A percentile compares a stretch with the other conserved stretches of the same genome.
phyloP scores from a whole-genome alignment of 441 rosid species.

The Erysimum cheiri region DNA sequence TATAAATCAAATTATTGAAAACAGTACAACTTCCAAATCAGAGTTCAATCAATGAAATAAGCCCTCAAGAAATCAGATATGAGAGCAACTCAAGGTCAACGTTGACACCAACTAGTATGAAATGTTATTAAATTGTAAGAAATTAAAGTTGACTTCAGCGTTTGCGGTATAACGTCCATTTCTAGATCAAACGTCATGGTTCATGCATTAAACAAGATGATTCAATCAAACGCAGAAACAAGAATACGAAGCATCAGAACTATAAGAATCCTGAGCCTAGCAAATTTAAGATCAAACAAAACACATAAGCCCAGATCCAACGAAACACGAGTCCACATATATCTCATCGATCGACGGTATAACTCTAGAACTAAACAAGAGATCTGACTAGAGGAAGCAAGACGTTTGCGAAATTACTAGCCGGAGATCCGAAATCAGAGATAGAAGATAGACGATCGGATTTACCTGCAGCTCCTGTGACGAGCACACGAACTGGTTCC shows the following conservation, averaged over 20 bases:
- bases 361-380: conserved; percentile 25
- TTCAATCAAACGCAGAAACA: neutral
- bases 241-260: neutral
- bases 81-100: conserved; percentile 7
- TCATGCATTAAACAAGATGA: conserved; percentile 2
- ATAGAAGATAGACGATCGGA: conserved; percentile 1
- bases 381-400: conserved; percentile 30
- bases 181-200: conserved; percentile 7
- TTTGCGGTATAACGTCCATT: conserved; percentile 4
- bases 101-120: conserved; percentile 2
- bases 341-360: neutral
- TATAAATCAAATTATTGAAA: neutral
- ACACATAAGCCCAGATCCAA: conserved; percentile 15
- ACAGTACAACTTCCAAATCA: neutral
- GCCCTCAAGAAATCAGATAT: neutral
- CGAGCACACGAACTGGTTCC: conserved; percentile 50
- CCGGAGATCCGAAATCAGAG: conserved; percentile 24
- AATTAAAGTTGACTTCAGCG: conserved; percentile 17
- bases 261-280: neutral
- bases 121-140: neutral
- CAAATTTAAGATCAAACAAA: conserved; percentile 25
- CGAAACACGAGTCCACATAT: neutral
- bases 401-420: conserved; percentile 6
- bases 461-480: conserved; percentile 50
- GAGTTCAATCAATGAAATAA: neutral